A percentile compares a stretch with the other conserved stretches of the same genome.
These are phyloP conservation scores for Vickermania ingenoplastis DNA, from an alignment of 208 protist species.

Conservation along the genomic window DNA sequence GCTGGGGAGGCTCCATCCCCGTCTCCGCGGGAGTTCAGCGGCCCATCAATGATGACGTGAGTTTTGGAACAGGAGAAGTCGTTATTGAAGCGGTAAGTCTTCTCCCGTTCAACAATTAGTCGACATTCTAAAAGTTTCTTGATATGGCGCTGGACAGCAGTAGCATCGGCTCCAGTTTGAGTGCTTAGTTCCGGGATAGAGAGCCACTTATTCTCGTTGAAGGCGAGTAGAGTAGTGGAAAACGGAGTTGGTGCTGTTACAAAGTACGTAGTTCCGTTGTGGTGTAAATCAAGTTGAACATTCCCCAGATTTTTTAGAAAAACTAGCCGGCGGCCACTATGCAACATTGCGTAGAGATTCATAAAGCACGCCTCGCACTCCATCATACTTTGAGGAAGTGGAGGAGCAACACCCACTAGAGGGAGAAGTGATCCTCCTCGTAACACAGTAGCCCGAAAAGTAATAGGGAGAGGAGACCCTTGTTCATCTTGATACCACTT, in stretches of 20 bases:
- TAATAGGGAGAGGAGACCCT: conserved; percentile 29
- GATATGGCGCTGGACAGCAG: conserved; percentile 1
- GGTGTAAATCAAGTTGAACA: conserved; percentile 37
- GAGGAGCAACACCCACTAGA: conserved; percentile 25
- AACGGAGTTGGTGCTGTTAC: conserved; percentile 61
- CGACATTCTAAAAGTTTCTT: background rate
- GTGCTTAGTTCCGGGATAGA: background rate
- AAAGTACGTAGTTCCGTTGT: conserved; percentile 24
- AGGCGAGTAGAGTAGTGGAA: conserved; percentile 39
- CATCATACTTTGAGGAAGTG: conserved; percentile 39
- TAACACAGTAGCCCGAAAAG: conserved; percentile 55
- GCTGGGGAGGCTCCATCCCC: background rate
- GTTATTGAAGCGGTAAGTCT: conserved; percentile 14
- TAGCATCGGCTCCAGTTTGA: background rate
- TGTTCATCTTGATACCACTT: conserved; percentile 1
- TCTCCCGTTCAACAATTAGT: background rate
- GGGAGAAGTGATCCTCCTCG: conserved; percentile 58
- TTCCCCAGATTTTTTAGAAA: conserved; percentile 63
- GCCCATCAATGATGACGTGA: conserved; percentile 8
- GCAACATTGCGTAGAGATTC: conserved; percentile 44
- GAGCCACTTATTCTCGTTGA: conserved; percentile 4
- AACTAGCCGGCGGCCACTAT: conserved; percentile 59
- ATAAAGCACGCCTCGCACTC: conserved; percentile 40
- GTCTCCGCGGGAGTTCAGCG: background rate
- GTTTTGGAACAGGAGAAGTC: conserved; percentile 11